phyloP scores from a whole-genome alignment of 768 basidiomycete species.

The Kwoniella heveanensis region DNA sequence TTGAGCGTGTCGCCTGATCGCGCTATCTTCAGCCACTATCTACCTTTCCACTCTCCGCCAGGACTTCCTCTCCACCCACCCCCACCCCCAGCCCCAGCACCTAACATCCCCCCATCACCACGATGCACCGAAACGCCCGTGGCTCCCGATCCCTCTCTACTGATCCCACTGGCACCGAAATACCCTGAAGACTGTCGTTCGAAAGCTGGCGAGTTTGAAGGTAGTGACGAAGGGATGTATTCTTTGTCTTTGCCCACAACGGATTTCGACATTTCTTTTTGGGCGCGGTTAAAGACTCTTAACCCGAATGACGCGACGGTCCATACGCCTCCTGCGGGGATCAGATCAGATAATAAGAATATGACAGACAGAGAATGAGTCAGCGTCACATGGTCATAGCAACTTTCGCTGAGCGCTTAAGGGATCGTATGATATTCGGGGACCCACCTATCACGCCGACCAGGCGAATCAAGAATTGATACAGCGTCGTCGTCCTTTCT shows the following conservation, averaged over 20 bases:
- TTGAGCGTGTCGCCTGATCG: no score
- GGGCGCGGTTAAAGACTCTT: constrained; percentile 50
- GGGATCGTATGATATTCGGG: neutral
- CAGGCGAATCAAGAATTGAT: constrained; percentile 77
- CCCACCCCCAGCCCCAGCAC: neutral
- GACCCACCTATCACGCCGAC: constrained; percentile 83
- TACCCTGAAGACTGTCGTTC: constrained; percentile 10
- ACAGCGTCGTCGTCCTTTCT: constrained; percentile 80
- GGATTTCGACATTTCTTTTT: constrained; percentile 43
- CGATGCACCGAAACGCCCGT: constrained; percentile 11
- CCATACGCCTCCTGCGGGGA: constrained; percentile 56
- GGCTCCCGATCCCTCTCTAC: neutral
- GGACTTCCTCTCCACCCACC: constrained; percentile 17
- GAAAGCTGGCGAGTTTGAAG: constrained; percentile 16
- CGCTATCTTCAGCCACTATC: neutral
- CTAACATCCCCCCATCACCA: neutral
- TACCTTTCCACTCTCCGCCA: constrained; percentile 7
- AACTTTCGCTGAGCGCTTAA: no score
- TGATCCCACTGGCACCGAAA: neutral
- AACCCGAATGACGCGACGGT: constrained; percentile 53
- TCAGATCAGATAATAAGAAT: no score
- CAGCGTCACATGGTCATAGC: neutral
- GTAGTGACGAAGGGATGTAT: constrained; percentile 31
- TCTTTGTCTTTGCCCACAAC: constrained; percentile 31
- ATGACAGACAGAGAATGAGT: no score